These are phyloP conservation scores for Kwoniella sp. DNA, from an alignment of 768 basidiomycete genomes.

Conservation along the genomic window DNA sequence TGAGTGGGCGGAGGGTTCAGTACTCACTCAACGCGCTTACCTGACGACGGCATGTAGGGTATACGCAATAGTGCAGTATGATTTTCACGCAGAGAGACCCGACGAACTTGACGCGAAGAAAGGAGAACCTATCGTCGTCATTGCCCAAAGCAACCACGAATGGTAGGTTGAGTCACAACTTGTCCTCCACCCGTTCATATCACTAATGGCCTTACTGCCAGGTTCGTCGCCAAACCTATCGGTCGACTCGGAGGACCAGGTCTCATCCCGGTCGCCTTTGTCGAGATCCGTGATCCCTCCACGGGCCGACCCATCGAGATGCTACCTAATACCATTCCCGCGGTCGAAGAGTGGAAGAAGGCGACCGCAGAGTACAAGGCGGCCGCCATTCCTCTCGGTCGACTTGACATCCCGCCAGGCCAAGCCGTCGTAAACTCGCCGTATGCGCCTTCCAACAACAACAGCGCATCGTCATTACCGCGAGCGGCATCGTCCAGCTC, in stretches of 20 bases:
- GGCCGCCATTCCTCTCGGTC: conserved; percentile 88
- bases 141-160: conserved; percentile 98
- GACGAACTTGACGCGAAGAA: conserved; percentile 94
- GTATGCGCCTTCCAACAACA: conserved; percentile 22
- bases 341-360: conserved; percentile 98
- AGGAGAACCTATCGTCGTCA: conserved; percentile 91
- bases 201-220: conserved; percentile 15
- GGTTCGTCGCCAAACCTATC: conserved; percentile 96
- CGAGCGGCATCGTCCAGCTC: conserved; percentile 19
- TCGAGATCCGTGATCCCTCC: conserved; percentile 88
- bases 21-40: neutral
- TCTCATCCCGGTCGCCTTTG: conserved; percentile 93
- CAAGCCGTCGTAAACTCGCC: conserved; percentile 47
- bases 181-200: neutral
- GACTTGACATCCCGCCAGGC: conserved; percentile 62
- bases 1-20: neutral
- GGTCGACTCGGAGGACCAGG: conserved; percentile 90
- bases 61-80: conserved; percentile 92
- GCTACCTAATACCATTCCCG: conserved; percentile 70
- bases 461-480: conserved; percentile 9
- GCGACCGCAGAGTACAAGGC: conserved; percentile 94
- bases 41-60: conserved; percentile 57
- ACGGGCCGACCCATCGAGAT: conserved; percentile 68
- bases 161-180: conserved; percentile 60
- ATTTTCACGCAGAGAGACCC: conserved; percentile 88